A percentile compares a stretch with the other conserved stretches of the same genome.
Conservation (phyloP, 257 asterid genomes). For the Scutellaria baicalensis region DNA sequence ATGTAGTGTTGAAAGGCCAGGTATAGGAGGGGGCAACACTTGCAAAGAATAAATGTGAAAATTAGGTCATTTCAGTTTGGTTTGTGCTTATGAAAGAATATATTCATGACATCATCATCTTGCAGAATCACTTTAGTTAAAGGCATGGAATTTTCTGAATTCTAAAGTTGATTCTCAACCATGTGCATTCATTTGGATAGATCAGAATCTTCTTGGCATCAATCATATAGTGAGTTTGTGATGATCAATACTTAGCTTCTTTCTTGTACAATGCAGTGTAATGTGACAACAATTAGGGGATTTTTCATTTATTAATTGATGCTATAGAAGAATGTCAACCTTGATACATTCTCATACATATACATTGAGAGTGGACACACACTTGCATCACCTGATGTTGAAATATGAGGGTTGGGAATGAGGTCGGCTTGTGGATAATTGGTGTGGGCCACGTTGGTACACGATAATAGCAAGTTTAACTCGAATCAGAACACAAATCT, state of each 20-base stretch:
- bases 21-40: too few species aligned
- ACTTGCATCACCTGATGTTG: too few species aligned
- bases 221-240: background rate
- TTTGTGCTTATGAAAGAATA: background rate
- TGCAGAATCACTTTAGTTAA: conserved; percentile 1
- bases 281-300: background rate
- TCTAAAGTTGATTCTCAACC: conserved; percentile 3
- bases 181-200: conserved; percentile 1
- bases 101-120: background rate
- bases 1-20: background rate
- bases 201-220: conserved; percentile 16
- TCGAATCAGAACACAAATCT: too few species aligned
- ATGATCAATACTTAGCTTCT: background rate
- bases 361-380: too few species aligned
- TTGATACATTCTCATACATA: too few species aligned
- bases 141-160: background rate
- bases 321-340: too few species aligned
- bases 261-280: background rate
- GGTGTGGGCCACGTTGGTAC: too few species aligned
- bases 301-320: too few species aligned
- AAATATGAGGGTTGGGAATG: too few species aligned
- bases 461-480: too few species aligned
- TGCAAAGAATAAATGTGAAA: background rate
- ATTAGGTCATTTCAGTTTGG: background rate
- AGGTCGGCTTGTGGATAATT: too few species aligned